These are phyloP conservation scores for Psilocybe cyanescens DNA, from an alignment of 768 basidiomycete genomes.

Conservation along the genomic window DNA sequence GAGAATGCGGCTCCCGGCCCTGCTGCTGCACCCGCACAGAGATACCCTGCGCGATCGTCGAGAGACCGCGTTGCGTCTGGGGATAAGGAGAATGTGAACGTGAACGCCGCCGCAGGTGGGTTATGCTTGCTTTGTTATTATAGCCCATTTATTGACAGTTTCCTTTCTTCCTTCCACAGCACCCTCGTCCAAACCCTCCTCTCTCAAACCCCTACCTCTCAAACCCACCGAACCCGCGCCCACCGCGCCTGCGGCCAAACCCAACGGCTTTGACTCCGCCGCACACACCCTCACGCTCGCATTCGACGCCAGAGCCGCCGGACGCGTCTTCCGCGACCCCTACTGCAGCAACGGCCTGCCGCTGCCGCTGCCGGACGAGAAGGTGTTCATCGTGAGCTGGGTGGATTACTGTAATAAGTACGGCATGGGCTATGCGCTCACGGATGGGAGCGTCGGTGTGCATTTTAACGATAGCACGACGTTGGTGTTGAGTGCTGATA, in stretches of 20 bases:
- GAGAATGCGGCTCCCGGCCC: constrained; percentile 33
- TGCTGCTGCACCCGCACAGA: constrained; percentile 5
- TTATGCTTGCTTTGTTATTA: not conserved
- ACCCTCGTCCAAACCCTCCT: not conserved
- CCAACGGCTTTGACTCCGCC: constrained; percentile 72
- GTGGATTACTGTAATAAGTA: constrained; percentile 99
- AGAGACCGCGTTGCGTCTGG: not conserved
- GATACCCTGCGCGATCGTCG: not conserved
- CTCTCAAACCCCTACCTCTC: not conserved
- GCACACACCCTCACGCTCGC: constrained; percentile 53
- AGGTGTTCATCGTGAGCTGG: constrained; percentile 97
- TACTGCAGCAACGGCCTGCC: constrained; percentile 26
- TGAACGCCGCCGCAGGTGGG: not conserved
- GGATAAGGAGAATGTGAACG: constrained; percentile 26
- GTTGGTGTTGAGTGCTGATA: constrained; percentile 83
- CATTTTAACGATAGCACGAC: constrained; percentile 97
- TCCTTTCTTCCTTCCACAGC: not conserved
- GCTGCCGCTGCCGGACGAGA: constrained; percentile 58
- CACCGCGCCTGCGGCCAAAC: constrained; percentile 25
- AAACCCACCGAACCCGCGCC: not conserved
- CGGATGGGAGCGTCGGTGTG: constrained; percentile 93
- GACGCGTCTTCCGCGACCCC: constrained; percentile 71
- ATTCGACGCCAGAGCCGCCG: constrained; percentile 68
- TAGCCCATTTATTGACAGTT: too few species aligned
- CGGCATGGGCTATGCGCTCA: constrained; percentile 98